Base-by-base conservation (phyloP, 805 yeast genomes). In the Wickerhamiella hasegawae region DNA sequence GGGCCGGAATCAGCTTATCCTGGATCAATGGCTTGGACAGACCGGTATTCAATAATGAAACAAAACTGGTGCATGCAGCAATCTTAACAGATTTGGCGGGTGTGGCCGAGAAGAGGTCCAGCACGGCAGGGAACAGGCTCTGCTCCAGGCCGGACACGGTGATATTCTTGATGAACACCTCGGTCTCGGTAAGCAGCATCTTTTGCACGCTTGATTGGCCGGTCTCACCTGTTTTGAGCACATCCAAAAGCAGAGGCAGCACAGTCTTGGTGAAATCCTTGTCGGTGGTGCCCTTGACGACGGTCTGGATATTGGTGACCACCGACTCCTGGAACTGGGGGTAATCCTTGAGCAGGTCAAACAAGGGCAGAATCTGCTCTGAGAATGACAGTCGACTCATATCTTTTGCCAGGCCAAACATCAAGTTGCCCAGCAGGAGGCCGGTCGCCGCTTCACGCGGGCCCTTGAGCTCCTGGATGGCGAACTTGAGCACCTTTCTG, bases 1-100 rank as follows among this genome's bases (percentile, higher is more conserved):
- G 60, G 17, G 87, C 57, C 0, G 95, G 95, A n/a, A 90, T 56
- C 26, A 90, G 61, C 36, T 77, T 81, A 33, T 87, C 96, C 24
- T 66, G 64, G 23, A 84, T 69, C 2, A 79, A 69, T 35, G 71
- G 67, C 44, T 71, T 73, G 46, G 85, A 94, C 35, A 84, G 64
- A 15, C 40, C 41, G 22, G 37, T 27, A 8, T 32, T 19, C 2
- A 46, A 37, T 32, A 46, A 37, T 4, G 32, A 37, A n/a, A 25
- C 18, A 14, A 45, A 35, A 12, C 38, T 31, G 22, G 36, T 26
- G 3, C 45, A 40, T 8, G 46, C 37, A 11, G 51, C 65, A 14
- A 77, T 60, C 48, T 90, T 87, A 19, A 90, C 78, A 4, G 79
- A 72, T 23, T 85, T 61, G 20, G 90, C 72, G 0, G 85, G 81